Evolutionary conservation across 441 rosid genomes (phyloP).

Genomic region (Lepidium campestre): DNA sequence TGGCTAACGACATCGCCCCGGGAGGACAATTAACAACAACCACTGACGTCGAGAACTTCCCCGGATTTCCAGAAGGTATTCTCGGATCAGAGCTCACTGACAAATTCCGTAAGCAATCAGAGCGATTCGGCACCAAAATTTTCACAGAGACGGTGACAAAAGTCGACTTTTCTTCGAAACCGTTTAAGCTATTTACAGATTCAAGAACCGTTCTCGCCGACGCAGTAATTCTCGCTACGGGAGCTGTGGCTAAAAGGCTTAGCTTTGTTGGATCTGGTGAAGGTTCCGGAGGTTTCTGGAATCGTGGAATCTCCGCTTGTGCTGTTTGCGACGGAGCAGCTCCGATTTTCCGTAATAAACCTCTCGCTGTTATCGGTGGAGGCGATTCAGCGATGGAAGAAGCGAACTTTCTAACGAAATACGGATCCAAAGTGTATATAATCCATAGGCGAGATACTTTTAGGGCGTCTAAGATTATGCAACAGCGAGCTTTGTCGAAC

Average conservation of each 20-base stretch:
- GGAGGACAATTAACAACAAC: constrained; percentile 50
- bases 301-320: constrained; percentile 45
- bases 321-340: constrained; percentile 54
- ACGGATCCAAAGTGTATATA: constrained; percentile 42
- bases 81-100: constrained; percentile 34
- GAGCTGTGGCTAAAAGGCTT: constrained; percentile 42
- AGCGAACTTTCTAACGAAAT: constrained; percentile 41
- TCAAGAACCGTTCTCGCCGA: constrained; percentile 19
- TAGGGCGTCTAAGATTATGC: constrained; percentile 54
- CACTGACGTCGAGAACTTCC: constrained; percentile 51
- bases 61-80: constrained; percentile 50
- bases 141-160: constrained; percentile 24
- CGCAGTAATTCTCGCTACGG: constrained; percentile 34
- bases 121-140: constrained; percentile 27
- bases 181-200: constrained; percentile 19
- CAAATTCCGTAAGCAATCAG: constrained; percentile 27
- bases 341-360: constrained; percentile 40
- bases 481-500: constrained; percentile 32
- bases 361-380: constrained; percentile 44
- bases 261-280: constrained; percentile 29
- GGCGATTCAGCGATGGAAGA: constrained; percentile 57
- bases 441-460: constrained; percentile 39
- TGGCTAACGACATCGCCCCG: constrained; percentile 49
- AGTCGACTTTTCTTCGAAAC: constrained; percentile 19
- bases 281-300: constrained; percentile 35